Base-by-base conservation (phyloP, 2,329 filamentous ascomycete species). In the Huntiella bhutanensis region DNA sequence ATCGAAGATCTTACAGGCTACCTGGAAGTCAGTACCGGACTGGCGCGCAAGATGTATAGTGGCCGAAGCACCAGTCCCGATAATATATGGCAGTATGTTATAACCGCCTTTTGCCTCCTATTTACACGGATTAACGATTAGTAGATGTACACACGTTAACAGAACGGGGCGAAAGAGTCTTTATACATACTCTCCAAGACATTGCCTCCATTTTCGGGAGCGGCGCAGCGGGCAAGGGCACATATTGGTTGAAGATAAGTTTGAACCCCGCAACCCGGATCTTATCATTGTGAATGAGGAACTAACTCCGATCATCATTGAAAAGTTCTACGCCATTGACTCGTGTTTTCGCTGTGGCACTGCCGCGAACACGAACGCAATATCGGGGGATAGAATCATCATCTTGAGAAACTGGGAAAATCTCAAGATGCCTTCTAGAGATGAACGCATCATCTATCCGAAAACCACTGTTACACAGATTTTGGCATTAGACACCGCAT, bases 1-100 rank as follows among this genome's bases (percentile, higher is more conserved):
- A 11, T 43, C 32, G 32, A 43, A 43, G n/a, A 43, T 62, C 54
- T 85, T 84, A 62, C 80, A 85, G 8, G 77, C 78, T 15, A 82
- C 52, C 54, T 84, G 80, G 47, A 65, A 67, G 34, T 66, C 64
- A 0, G 69, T 71, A 5, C 57, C 57, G 17, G 62, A 56, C 12
- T 81, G 66, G 2, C 68, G 56, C 5, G 62, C 59, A 5, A 64
- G 53, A 41, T 59, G 61, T 10, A 64, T 61, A 12, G 54, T 51
- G 11, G 57, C 63, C 49, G 64, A 60, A 16, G 59, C 55, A 2
- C 63, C 63, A 33, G 58, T 53, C 1, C 63, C 63, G 6, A 65
- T 56, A 37, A 61, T 60, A 10, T 58, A 57, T 8, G 57, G 51
- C 4, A 59, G 58, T 32, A 65, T 45, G 0, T 45, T 22, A 45